phyloP scores from a whole-genome alignment of 805 yeast genomes.

The Ogataea neopini region DNA sequence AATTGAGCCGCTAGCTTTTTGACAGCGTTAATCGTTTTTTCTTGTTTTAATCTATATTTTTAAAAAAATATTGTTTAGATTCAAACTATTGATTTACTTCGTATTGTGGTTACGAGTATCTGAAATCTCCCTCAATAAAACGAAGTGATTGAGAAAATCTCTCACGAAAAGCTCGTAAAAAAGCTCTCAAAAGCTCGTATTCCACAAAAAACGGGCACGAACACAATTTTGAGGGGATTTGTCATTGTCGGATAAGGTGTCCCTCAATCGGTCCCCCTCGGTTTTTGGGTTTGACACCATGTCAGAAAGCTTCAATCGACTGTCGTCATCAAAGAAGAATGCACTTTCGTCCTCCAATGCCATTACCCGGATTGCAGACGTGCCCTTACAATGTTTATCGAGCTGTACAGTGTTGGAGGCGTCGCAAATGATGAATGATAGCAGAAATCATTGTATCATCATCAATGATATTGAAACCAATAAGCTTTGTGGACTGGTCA shows the following conservation, averaged over 20 bases:
- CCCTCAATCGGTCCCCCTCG: not conserved
- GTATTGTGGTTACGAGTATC: no score
- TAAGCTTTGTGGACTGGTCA: conserved; percentile 41
- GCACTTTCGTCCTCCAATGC: conserved; percentile 16
- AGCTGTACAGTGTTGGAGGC: conserved; percentile 35
- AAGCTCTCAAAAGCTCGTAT: no score
- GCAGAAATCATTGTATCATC: conserved; percentile 42
- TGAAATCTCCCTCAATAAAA: no score
- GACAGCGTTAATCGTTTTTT: conserved; percentile 2
- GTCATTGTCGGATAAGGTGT: not conserved
- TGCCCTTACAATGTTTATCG: conserved; percentile 39
- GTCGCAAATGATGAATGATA: conserved; percentile 40
- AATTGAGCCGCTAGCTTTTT: conserved; percentile 4
- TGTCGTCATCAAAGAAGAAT: conserved; percentile 6
- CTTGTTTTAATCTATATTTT: not conserved
- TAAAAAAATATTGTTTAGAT: no score
- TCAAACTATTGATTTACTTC: no score
- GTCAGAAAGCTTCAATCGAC: conserved; percentile 8
- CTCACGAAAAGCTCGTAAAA: no score
- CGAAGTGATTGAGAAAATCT: no score
- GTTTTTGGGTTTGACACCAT: not conserved
- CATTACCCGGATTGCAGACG: conserved; percentile 36
- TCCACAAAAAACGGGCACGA: no score
- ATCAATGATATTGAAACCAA: conserved; percentile 33
- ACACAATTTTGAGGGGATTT: no score